phyloP scores from a whole-genome alignment of 768 basidiomycete genomes.

The Agaricus sinodeliciosus region DNA sequence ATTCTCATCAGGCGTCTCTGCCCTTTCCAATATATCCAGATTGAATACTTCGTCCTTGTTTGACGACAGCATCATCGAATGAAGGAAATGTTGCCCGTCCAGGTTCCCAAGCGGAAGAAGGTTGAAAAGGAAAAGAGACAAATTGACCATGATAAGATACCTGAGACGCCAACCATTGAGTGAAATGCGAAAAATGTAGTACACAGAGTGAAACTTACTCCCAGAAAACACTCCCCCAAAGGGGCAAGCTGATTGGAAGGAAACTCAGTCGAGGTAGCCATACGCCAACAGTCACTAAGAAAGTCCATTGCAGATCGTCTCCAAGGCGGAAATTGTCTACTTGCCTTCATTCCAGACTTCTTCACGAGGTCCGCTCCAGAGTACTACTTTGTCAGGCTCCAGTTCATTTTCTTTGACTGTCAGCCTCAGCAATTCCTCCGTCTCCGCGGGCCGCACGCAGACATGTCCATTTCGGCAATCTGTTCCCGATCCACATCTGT shows the following conservation, averaged over 20 bases:
- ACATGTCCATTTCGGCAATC: constrained; percentile 30
- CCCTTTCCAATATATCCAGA: constrained; percentile 24
- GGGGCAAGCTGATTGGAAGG: constrained; percentile 37
- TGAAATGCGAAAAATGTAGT: background rate
- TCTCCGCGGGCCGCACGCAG: constrained; percentile 49
- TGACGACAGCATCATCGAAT: constrained; percentile 10
- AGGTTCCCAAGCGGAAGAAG: constrained; percentile 65
- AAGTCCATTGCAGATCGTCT: background rate
- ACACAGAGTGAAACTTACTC: constrained; percentile 36
- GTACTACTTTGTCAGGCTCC: constrained; percentile 32
- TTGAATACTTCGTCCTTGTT: constrained; percentile 19
- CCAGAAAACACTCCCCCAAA: constrained; percentile 35
- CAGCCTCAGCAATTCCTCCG: constrained; percentile 51
- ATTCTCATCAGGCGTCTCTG: constrained; percentile 9
- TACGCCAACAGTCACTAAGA: constrained; percentile 45
- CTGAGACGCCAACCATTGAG: constrained; percentile 24
- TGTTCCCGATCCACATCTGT: constrained; percentile 33
- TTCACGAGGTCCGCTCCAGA: constrained; percentile 67
- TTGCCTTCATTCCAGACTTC: constrained; percentile 67
- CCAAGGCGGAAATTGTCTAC: background rate
- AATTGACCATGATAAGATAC: constrained; percentile 56
- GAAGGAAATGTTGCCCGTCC: constrained; percentile 63
- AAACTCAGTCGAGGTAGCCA: constrained; percentile 37
- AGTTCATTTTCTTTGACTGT: constrained; percentile 25
- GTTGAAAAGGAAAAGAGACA: constrained; percentile 81